Base-by-base conservation (phyloP, 1,139 yeast species). In the Blastobotrys persicus region DNA sequence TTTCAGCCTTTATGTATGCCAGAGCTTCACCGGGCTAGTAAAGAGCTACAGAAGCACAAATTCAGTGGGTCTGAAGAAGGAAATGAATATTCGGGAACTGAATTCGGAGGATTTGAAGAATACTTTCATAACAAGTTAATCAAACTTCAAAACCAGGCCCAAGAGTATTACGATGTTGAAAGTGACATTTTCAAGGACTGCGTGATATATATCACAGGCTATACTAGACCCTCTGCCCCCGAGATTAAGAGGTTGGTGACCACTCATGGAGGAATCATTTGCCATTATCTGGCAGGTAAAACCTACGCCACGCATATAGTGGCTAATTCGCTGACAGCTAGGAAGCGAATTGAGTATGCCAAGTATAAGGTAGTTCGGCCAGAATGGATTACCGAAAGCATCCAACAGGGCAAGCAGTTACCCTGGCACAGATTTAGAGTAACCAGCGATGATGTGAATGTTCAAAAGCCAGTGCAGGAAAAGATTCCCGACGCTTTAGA, bases 221-320 rank as follows among this genome's bases (percentile, higher is more conserved):
- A 85, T 60, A 92, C 98, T 0, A 69, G 69, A 2, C 97, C 98
- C 0, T 81, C 92, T 4, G 76, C 88, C 13, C 72, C 78, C 45
- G 86, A 81, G 55, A 72, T 92, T 26, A 92, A 87, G 61, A 76
- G 83, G 50, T 61, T 87, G 56, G 82, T 92, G 3, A 79, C 87
- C 2, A 60, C 80, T 6, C 78, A 89, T 64, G 98, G 98, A 0
- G 98, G 98, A 0, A 76, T 71, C 50, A 88, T 87, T 58, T 65
- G 85, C 20, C 83, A 84, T 54, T 83, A 79, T 66, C 66, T 91
- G 43, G 73, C 79, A 4, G 81, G 84, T 20, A 89, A 89, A 61
- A 76, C 85, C 3, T 74, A 78, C 11, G 94, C 85, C 0, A 87
- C 97, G 0, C 98, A 92, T 67, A 85, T 92, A 5, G 70, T 92